These are phyloP conservation scores for Penicillium nordicum DNA, from an alignment of 2,329 filamentous ascomycete genomes.

Conservation along the genomic window DNA sequence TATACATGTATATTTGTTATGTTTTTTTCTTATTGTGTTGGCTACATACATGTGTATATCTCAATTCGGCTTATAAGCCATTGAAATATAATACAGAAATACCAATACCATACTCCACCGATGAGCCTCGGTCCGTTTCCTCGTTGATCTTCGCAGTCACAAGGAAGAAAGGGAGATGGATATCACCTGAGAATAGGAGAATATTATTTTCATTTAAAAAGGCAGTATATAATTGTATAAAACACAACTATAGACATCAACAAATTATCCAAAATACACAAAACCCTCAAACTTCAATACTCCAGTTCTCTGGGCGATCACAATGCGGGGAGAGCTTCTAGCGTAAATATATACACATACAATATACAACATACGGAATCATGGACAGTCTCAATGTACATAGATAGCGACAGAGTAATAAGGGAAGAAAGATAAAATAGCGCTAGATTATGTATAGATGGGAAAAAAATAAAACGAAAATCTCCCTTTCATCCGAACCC, in stretches of 20 bases:
- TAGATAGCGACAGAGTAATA: not conserved
- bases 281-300: not conserved
- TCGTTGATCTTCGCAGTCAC: not conserved
- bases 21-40: not conserved
- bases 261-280: not conserved
- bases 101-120: not conserved
- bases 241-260: not conserved
- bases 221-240: not conserved
- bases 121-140: slow-evolving; percentile 7
- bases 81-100: not conserved
- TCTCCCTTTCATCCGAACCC: slow-evolving; percentile 21
- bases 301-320: slow-evolving; percentile 8
- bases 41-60: not conserved
- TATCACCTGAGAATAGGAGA: not conserved
- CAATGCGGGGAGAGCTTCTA: slow-evolving; percentile 7
- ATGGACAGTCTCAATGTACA: not conserved
- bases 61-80: not conserved
- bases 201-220: not conserved
- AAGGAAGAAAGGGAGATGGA: not conserved
- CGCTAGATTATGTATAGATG: slow-evolving; percentile 15
- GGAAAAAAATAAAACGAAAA: not conserved
- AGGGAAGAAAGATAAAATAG: not conserved
- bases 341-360: not conserved
- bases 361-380: not conserved
- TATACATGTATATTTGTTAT: no score